phyloP scores from a whole-genome alignment of 306 rosid species.

The Vicia villosa region DNA sequence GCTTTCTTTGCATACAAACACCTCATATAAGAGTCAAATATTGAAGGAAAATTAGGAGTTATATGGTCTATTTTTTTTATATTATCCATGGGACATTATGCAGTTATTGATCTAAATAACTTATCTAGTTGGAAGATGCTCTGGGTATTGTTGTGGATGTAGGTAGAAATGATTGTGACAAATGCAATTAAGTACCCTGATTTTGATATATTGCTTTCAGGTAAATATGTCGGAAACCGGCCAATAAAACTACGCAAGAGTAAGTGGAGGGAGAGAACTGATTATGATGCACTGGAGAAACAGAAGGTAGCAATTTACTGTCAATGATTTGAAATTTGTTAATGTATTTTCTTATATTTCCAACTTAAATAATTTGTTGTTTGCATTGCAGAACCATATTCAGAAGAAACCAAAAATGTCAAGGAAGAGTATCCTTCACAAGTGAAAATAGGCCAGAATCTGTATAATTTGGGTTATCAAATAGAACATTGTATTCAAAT shows the following conservation, averaged over 20 bases:
- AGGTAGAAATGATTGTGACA: slow-evolving; percentile 18
- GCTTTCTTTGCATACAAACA: not conserved
- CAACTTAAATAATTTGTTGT: not conserved
- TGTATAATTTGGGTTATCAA: slow-evolving; percentile 22
- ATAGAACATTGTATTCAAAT: not conserved
- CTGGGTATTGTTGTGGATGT: not conserved
- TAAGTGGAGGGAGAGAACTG: slow-evolving; percentile 96
- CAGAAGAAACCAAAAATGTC: slow-evolving; percentile 72
- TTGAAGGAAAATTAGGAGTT: not conserved
- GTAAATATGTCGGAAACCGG: slow-evolving; percentile 93
- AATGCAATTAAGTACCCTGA: not conserved
- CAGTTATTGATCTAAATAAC: not conserved
- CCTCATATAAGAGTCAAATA: not conserved
- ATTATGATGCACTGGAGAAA: slow-evolving; percentile 67
- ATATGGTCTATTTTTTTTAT: not conserved
- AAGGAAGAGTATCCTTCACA: slow-evolving; percentile 86
- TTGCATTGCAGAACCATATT: slow-evolving; percentile 57
- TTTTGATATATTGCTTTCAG: slow-evolving; percentile 46
- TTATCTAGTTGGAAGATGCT: not conserved
- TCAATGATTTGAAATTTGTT: not conserved
- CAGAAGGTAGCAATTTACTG: slow-evolving; percentile 61
- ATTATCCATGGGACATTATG: not conserved
- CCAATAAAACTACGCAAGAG: slow-evolving; percentile 95
- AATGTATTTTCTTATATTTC: not conserved
- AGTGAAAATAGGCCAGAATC: slow-evolving; percentile 46